Base-by-base conservation (phyloP, 306 rosid species). In the Urtica urens region DNA sequence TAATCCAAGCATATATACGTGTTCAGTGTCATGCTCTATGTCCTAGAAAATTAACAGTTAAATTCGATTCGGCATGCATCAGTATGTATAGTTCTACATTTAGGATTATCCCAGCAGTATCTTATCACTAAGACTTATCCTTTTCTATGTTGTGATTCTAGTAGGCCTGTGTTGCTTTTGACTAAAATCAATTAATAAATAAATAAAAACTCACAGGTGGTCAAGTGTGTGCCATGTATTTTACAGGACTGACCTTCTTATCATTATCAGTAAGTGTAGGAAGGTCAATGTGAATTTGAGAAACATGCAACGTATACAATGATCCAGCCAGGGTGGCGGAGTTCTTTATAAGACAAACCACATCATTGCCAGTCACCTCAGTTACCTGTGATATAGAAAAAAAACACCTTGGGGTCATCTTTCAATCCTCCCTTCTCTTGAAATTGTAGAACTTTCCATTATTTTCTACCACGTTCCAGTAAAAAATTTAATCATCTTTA, bases 251-350 rank as follows among this genome's bases (percentile, higher is more conserved):
- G 23, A 74, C 80, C 75, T 74, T 62, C 63, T 74, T 74, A 65
- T 74, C 80, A 43, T 65, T 27, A 31, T 74, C 73, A 10, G 70
- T 61, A 49, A 74, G 73, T 35, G 80, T 69, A 25, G 80, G 80
- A 48, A 64, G 76, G 54, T 74, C 76, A 15, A 74, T 74, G 51
- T 11, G 80, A 39, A 69, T 69, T 55, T 62, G 70, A 40, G 80
- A 63, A 37, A 71, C 80, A 38, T 74, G 68, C 67, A 74, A 43
- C 43, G 80, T 74, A 67, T 65, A 74, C 67, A 74, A 34, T 3
- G 80, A 49, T 38, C 76, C 76, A 53, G 58, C 49, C 70, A 74
- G 54, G 28, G 64, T 61, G 56, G 76, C 73, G 49, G 80, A 65
- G 51, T 74, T 74, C 67, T 69, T 74, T 46, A 74, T 53, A 24